Percentiles rank a stretch among this genome's conserved stretches.
Conservation (phyloP, 371 early-diverging fungal genomes). For the Lichtheimia corymbifera region DNA sequence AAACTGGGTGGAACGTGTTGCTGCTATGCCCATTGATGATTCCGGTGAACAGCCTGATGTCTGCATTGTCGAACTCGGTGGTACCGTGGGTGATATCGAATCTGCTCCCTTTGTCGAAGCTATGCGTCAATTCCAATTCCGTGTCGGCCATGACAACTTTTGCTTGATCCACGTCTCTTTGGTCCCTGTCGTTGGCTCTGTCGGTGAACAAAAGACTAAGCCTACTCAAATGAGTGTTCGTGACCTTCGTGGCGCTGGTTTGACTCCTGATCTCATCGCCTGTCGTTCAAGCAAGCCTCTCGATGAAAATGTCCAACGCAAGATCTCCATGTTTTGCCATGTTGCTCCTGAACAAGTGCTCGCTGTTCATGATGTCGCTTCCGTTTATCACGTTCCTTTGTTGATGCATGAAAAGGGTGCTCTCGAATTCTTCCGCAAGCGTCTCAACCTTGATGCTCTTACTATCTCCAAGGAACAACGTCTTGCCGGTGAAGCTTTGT, state of each 20-base stretch:
- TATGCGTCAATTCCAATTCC: conserved; percentile 98
- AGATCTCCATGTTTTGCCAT: conserved; percentile 99
- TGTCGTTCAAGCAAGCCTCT: conserved; percentile 89
- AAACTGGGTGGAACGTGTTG: conserved; percentile 96
- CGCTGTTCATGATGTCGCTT: conserved; percentile 94
- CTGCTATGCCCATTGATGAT: conserved; percentile 82
- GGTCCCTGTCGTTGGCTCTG: conserved; percentile 95
- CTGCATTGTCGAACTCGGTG: conserved; percentile 99
- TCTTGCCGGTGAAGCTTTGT: conserved; percentile 63
- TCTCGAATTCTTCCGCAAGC: conserved; percentile 78
- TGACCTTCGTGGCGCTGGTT: conserved; percentile 94
- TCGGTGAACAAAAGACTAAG: conserved; percentile 99
- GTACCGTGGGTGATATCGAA: conserved; percentile 99
- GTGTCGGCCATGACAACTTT: conserved; percentile 98
- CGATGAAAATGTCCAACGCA: conserved; percentile 79
- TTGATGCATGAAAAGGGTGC: conserved; percentile 87
- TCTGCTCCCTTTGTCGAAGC: conserved; percentile 99
- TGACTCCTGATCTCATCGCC: conserved; percentile 97
- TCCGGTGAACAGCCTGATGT: conserved; percentile 92
- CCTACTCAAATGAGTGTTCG: conserved; percentile 97
- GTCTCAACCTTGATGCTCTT: conserved; percentile 74
- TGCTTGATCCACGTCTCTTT: conserved; percentile 97
- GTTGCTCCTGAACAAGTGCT: conserved; percentile 89
- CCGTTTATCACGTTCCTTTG: conserved; percentile 96
- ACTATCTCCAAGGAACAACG: conserved; percentile 52